Base-by-base conservation (phyloP, 176 grass and related monocot genomes). In the Lolium perenne region DNA sequence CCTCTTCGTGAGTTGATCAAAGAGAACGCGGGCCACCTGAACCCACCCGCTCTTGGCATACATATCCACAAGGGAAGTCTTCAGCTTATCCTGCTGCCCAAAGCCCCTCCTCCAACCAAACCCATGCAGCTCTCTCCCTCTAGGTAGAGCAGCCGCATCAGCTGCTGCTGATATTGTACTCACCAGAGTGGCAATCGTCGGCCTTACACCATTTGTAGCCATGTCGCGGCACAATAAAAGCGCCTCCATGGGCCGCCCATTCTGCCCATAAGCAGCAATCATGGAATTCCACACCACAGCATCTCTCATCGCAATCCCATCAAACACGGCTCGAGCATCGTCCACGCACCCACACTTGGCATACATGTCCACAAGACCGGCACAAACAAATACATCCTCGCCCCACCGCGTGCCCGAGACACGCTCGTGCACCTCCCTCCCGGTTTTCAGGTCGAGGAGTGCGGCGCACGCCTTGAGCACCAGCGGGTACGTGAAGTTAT, bases 111-210 rank as follows among this genome's bases (percentile, higher is more conserved):
- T 86, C 88, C 88, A 92, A 17, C 90, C 80, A 57, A 90, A 87
- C 35, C 90, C 90, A 85, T 97, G 95, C 16, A 97, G 87, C 73
- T 97, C 92, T 62, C 92, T 87, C 59, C 95, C 95, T 88, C 92
- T 89, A 26, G 87, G 92, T 38, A 97, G 86, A 10, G 87, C 87
- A 14, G 91, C 87, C 0, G 26, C 87, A 66, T 94, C 89, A 68
- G 88, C 92, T 0, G 88, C 87, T 4, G 90, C 89, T 1, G 92
- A 91, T 76, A 95, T 86, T 38, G 88, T 17, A 23, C 84, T 94
- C 26, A 94, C 87, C 21, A 97, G 76, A 63, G 92, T 93, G 5
- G 65, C 92, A 3, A 88, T 87, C 5, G 91, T 97, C 2, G 87
- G 82, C 25, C 7, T 40, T 10, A 92, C 62, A 1, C 90, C 84